Evolutionary conservation across 2,329 filamentous ascomycete genomes (phyloP).

Genomic region (Chaetomium sp.): DNA sequence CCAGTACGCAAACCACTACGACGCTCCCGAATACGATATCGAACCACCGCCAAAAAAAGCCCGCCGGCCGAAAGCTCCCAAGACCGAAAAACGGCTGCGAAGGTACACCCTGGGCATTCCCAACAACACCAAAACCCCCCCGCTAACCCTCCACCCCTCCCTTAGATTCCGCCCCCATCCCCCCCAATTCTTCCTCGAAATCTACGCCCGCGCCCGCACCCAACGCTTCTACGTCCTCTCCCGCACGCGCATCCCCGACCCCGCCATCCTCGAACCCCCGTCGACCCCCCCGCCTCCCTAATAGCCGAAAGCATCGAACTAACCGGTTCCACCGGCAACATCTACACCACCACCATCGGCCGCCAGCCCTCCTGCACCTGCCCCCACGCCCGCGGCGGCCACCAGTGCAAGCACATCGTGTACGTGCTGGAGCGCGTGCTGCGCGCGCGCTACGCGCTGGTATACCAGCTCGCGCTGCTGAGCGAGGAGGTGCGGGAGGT

Average conservation of each 20-base stretch:
- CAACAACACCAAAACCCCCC: too few species aligned
- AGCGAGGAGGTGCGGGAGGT: constrained; percentile 53
- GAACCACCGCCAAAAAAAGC: too few species aligned
- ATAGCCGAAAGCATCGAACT: constrained; percentile 48
- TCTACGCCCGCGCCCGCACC: constrained; percentile 22
- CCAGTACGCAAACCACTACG: too few species aligned
- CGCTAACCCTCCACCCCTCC: neutral
- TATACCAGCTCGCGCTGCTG: constrained; percentile 58
- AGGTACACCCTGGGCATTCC: too few species aligned
- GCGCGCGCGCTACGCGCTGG: constrained; percentile 46
- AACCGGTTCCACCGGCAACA: constrained; percentile 58
- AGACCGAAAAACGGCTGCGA: too few species aligned
- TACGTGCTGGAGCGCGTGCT: constrained; percentile 57
- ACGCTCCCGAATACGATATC: too few species aligned
- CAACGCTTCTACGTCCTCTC: constrained; percentile 42
- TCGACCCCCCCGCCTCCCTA: constrained; percentile 31
- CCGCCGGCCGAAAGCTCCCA: too few species aligned
- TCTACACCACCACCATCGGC: constrained; percentile 53
- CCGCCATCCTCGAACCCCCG: neutral
- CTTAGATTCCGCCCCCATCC: constrained; percentile 21
- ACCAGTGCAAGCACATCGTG: constrained; percentile 60
- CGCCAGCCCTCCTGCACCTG: constrained; percentile 49
- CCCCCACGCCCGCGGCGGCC: constrained; percentile 45
- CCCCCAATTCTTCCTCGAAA: constrained; percentile 20
- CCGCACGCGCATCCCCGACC: constrained; percentile 29